Evolutionary conservation across 2,329 filamentous ascomycete genomes (phyloP), one percentile per base, ranked within the genome.

Genomic region (Aspergillus brunneoviolaceus): DNA sequence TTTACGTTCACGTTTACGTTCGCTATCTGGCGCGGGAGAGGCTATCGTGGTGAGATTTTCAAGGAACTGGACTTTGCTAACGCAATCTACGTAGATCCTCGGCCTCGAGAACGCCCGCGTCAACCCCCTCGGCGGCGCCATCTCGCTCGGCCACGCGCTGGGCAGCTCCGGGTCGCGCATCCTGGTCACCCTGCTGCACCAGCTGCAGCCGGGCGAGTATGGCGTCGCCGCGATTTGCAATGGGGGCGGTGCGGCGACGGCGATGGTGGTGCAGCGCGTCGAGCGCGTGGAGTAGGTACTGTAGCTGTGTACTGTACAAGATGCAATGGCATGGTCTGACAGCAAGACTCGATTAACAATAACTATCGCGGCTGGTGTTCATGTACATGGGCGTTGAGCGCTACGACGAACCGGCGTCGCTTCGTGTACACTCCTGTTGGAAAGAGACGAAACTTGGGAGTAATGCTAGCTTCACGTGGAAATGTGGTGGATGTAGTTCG

Each of bases 211-310:
- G 47, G 93, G 93, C 39, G 91, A 99, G 79, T 98, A 97, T 73
- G 95, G 95, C 57, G 91, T 94, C 65, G 95, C 93, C 16, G 93
- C 93, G 2, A 98, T 99, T 62, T 98, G 95, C 80, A 99, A 99
- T 71, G 95, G 95, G 50, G 95, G 95, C 48, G 95, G 95, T 61
- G 94, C 92, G 14, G 91, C 94, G 1, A 94, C 91, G 10, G 95
- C 93, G 0, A 84, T 98, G 72, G 91, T 98, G 52, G 91, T 99
- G 57, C 93, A 98, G 78, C 87, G 87, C 69, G 83, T 94, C 67
- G 88, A 89, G 65, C 72, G 70, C 19, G 78, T 81, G 21, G 74
- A 23, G 23, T 23, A 23, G 23, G 4, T 23, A 23, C 23, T 23
- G 4, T 23, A 23, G 23, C 23, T 23, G 23, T 23, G 23, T 23